phyloP scores from a whole-genome alignment of 2,329 filamentous ascomycete genomes.

The Pezicula rhizophila region DNA sequence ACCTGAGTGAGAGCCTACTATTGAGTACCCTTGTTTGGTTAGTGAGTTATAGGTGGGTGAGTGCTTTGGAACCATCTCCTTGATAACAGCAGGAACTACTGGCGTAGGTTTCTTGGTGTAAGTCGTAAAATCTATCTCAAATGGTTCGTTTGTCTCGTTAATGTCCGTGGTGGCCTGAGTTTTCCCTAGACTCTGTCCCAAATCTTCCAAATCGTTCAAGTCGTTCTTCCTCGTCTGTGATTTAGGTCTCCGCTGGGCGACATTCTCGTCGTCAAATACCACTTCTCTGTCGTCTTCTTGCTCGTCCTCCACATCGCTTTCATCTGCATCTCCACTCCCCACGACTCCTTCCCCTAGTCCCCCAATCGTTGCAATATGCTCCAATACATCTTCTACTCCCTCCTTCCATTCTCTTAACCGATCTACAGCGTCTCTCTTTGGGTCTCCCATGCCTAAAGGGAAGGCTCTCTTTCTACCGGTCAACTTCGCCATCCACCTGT shows the following conservation, averaged over 20 bases:
- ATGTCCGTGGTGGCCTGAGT: conserved; percentile 28
- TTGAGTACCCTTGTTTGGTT: conserved; percentile 94
- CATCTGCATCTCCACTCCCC: conserved; percentile 76
- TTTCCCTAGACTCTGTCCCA: conserved; percentile 59
- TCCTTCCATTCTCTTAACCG: conserved; percentile 71
- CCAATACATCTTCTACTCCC: conserved; percentile 68
- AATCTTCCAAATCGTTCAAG: conserved; percentile 79
- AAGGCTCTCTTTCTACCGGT: conserved; percentile 81
- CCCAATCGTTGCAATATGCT: conserved; percentile 54
- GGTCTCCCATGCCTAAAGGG: conserved; percentile 81
- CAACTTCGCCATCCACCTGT: conserved; percentile 96
- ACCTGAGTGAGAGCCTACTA: conserved; percentile 90
- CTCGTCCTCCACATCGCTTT: conserved; percentile 73
- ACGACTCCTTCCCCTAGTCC: conserved; percentile 58
- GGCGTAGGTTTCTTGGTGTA: conserved; percentile 46
- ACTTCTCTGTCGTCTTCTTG: conserved; percentile 48
- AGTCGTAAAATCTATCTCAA: conserved; percentile 84
- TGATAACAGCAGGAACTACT: conserved; percentile 42
- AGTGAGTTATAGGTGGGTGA: conserved; percentile 85
- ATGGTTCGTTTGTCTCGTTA: conserved; percentile 34
- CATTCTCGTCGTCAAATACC: conserved; percentile 41
- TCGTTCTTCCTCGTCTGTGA: conserved; percentile 38
- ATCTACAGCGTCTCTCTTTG: conserved; percentile 63
- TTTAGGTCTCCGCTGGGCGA: conserved; percentile 31
- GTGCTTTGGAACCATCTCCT: conserved; percentile 90